Evolutionary conservation across 2,329 filamentous ascomycete species (phyloP), one percentile per base, ranked within the genome.

Genomic region (Madurella fahalii): DNA sequence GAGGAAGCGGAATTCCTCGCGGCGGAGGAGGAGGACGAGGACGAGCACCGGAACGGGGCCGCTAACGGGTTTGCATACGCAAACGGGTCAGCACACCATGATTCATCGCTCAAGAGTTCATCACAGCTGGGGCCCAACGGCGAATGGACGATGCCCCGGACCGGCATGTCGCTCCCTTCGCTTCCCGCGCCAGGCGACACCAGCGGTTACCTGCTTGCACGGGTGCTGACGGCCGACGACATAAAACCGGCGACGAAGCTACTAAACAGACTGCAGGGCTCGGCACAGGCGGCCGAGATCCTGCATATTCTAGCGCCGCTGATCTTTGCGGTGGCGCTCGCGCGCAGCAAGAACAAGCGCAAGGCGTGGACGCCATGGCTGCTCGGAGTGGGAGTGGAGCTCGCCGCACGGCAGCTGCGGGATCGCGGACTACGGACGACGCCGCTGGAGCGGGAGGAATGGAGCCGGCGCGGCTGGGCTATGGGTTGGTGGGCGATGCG

Each of bases 401-500:
- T 91, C 63, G 87, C 89, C 5, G 92, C 93, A 40, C 80, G 93
- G n/a, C 91, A 96, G 71, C 76, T 99, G 46, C 72, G 80, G 32
- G 79, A 91, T 12, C 84, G 87, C 43, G 86, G 90, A 31, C 76
- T 94, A 58, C 81, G 89, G 47, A 91, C 94, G 32, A 96, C 93
- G 20, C 84, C 87, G 9, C 77, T 99, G 16, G 94, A 99, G 73
- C 84, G 86, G 53, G 93, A 96, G 62, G 93, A 97, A 74, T 84
- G 95, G 78, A 85, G 80, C 67, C 91, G 90, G 72, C 81, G 94
- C 59, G 91, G 89, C 40, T 95, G 91, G 90, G 85, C 84, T 2
- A 86, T 96, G 77, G 88, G 85, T 17, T 97, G 94, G 93, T 99
- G 94, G 94, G 74, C 82, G 25, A 94, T 99, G 90, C 84, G 93